Evolutionary conservation across 2,329 filamentous ascomycete species (phyloP).

Genomic region (Phialophora tarda): DNA sequence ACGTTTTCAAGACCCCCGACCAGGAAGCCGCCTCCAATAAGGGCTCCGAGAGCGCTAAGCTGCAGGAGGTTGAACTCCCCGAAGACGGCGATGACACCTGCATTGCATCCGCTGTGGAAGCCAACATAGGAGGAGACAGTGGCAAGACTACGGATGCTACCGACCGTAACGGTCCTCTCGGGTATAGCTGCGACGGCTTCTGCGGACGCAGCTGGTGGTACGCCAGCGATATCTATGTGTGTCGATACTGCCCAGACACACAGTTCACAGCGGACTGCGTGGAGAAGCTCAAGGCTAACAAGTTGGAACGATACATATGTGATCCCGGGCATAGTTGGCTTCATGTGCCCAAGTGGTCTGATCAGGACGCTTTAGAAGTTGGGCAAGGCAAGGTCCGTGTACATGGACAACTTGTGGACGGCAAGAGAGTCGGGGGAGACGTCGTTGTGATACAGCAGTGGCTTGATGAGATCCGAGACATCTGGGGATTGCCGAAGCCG

Average conservation of each 20-base stretch:
- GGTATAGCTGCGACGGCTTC: conserved; percentile 27
- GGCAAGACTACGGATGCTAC: background rate
- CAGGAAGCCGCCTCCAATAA: background rate
- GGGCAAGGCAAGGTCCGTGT: background rate
- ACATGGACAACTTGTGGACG: background rate
- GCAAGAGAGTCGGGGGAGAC: background rate
- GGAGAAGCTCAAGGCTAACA: background rate
- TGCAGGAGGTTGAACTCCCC: background rate
- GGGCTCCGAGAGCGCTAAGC: background rate
- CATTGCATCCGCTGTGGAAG: too few relatives aligned
- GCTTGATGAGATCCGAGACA: background rate
- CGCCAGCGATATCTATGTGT: conserved; percentile 42
- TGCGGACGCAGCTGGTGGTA: conserved; percentile 30
- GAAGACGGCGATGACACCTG: background rate
- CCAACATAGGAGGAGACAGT: background rate
- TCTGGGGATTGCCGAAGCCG: background rate
- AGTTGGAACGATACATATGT: conserved; percentile 1
- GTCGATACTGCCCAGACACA: conserved; percentile 42
- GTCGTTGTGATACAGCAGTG: background rate
- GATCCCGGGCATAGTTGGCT: background rate
- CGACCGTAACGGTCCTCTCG: background rate
- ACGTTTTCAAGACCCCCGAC: conserved; percentile 16
- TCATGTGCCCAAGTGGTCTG: background rate
- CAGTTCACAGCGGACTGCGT: conserved; percentile 33
- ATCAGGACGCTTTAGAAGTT: background rate